Evolutionary conservation across 345 rosid species (phyloP).

Genomic region (Murraya paniculata): DNA sequence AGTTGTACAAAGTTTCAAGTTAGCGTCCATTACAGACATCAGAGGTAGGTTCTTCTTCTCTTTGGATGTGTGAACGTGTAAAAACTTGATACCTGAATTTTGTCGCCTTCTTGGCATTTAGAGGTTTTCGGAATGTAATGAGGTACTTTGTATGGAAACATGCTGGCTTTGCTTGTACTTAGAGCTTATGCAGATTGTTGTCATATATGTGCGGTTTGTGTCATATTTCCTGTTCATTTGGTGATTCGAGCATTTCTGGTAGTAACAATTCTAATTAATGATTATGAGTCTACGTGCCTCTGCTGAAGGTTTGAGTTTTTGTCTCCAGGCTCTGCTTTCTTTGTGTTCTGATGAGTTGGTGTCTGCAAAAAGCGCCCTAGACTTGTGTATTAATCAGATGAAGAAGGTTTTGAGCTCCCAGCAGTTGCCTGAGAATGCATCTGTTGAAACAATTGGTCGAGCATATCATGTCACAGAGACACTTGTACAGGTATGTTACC

Average conservation of each 20-base stretch:
- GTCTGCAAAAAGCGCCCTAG: constrained; percentile 83
- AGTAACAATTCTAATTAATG: background rate
- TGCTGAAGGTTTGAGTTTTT: constrained; percentile 23
- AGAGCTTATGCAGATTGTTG: background rate
- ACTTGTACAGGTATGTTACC: constrained; percentile 70
- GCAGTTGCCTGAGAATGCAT: constrained; percentile 81
- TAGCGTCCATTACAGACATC: background rate
- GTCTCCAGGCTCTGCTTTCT: constrained; percentile 78
- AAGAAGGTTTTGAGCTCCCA: constrained; percentile 71
- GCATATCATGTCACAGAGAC: constrained; percentile 93
- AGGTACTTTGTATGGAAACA: background rate
- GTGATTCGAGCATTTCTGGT: constrained; percentile 2
- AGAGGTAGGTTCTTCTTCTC: background rate
- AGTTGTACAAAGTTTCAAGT: background rate
- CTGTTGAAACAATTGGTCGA: constrained; percentile 87
- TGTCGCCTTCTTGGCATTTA: too few relatives aligned
- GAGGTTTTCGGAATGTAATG: background rate
- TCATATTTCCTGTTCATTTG: background rate
- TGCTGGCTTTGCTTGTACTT: background rate
- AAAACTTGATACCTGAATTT: background rate
- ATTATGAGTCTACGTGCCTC: background rate
- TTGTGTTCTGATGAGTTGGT: constrained; percentile 83
- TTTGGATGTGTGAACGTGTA: background rate
- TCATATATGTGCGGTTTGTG: background rate
- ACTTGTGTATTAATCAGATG: constrained; percentile 83